Conservation (phyloP, 2,329 filamentous ascomycete species). For the Talaromyces albobiverticillius region DNA sequence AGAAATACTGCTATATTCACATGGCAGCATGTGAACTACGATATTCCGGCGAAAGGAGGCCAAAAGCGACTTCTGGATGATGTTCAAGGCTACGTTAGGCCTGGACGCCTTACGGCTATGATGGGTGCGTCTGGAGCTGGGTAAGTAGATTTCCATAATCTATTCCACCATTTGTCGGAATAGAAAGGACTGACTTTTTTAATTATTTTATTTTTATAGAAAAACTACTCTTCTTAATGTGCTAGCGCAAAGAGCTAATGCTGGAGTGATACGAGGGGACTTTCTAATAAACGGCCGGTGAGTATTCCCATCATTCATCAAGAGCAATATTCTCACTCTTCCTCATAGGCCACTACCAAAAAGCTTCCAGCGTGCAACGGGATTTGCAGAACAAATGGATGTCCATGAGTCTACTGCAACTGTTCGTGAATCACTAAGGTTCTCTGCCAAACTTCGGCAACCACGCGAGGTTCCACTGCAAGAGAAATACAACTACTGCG, state of each 20-base stretch:
- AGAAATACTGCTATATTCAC: conserved; percentile 73
- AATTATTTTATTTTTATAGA: conserved; percentile 22
- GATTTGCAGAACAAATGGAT: conserved; percentile 63
- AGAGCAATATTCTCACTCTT: conserved; percentile 14
- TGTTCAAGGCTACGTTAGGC: conserved; percentile 70
- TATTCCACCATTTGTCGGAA: neutral
- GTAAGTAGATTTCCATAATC: conserved; percentile 21
- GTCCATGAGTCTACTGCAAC: conserved; percentile 66
- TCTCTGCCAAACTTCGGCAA: conserved; percentile 64
- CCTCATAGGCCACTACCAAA: conserved; percentile 36
- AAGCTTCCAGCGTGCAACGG: conserved; percentile 54
- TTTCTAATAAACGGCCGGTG: conserved; percentile 47
- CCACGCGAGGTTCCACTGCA: conserved; percentile 53
- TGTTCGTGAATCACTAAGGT: conserved; percentile 63
- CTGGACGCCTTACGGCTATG: conserved; percentile 72
- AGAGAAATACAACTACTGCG: conserved; percentile 67
- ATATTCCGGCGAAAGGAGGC: conserved; percentile 46
- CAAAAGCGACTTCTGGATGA: conserved; percentile 54
- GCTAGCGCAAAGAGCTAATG: conserved; percentile 44
- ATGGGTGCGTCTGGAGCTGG: conserved; percentile 71
- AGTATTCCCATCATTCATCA: conserved; percentile 10
- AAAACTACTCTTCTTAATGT: conserved; percentile 50
- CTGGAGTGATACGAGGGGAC: conserved; percentile 42
- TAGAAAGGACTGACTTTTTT: neutral
- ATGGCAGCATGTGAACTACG: conserved; percentile 82